Percentiles rank a stretch among this genome's conserved stretches.
Evolutionary conservation across 225 moss, liverwort and hornwort genomes (phyloP).

Genomic region (Sphagnum contortum): DNA sequence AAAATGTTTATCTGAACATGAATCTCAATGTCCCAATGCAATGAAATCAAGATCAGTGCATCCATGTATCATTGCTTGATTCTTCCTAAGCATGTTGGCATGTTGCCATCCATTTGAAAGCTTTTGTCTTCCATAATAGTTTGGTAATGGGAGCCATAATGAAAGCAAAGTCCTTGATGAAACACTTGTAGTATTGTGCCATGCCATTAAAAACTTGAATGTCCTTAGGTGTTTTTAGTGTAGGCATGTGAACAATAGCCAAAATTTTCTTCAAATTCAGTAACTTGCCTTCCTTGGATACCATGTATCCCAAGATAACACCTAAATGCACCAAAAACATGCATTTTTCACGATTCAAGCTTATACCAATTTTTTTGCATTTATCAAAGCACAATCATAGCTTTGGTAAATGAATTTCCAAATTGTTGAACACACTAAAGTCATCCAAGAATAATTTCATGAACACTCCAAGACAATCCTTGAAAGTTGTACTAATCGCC

Average conservation of each 20-base stretch:
- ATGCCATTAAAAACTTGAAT: not conserved
- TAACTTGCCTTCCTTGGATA: too few relatives aligned
- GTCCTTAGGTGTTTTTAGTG: not conserved
- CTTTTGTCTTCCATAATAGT: not conserved
- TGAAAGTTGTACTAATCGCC: not conserved
- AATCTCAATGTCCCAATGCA: too few relatives aligned
- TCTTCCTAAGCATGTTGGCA: not conserved
- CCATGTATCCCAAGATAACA: too few relatives aligned
- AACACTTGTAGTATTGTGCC: not conserved
- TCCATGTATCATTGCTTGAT: not conserved
- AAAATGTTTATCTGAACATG: too few relatives aligned
- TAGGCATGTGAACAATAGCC: too few relatives aligned
- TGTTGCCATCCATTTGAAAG: not conserved
- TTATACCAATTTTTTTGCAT: not conserved
- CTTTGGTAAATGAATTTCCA: not conserved
- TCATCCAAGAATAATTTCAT: not conserved
- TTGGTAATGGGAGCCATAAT: slow-evolving; percentile 4
- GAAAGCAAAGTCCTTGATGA: slow-evolving; percentile 1
- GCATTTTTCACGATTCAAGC: not conserved
- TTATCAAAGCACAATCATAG: not conserved
- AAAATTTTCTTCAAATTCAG: too few relatives aligned
- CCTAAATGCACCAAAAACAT: not conserved
- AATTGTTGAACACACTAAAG: not conserved
- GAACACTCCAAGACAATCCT: not conserved
- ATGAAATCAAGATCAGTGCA: not conserved